Base-by-base conservation (phyloP, 768 basidiomycete species). In the Mycena amicta region DNA sequence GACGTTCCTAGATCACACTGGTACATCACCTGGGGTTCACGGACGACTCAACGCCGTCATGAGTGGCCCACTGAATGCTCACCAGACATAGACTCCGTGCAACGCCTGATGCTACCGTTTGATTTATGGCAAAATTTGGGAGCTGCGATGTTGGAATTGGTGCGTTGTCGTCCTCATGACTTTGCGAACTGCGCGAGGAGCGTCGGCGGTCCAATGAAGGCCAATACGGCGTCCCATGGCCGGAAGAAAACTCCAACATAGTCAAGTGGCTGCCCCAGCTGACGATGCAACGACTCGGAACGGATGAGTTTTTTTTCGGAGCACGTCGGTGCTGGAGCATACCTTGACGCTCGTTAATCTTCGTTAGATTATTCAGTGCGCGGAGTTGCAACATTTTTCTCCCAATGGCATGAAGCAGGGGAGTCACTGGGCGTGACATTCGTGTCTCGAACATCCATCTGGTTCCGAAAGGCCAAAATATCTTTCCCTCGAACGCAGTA, bases 1-100 rank as follows among this genome's bases (percentile, higher is more conserved):
- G 43, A 13, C 22, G 51, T 56, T 12, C 45, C 28, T 56, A 20
- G 56, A 62, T 62, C 61, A 62, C 61, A 62, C 29, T 62, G 61
- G 61, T 47, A 47, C 56, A 62, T 62, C 61, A 62, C 40, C 61
- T 62, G 61, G 43, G 56, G 45, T 23, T 23, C 22, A 23, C 26
- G n/a, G 16, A 5, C 26, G 50, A 45, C 53, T 49, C 41, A 23
- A 12, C 25, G 11, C 43, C 29, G 54, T 55, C 54, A 55, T 57
- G 56, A 31, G 56, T 40, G 33, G 33, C 22, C 12, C 43, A 23
- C 43, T 45, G 5, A 8, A 8, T 55, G 56, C 49, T 55, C 56
- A 52, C 61, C 61, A 52, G 60, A 61, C 60, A 57, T 26, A 40
- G 53, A 52, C 49, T 57, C 56, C 60, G 60, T 51, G 60, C 45